Evolutionary conservation across 2,329 filamentous ascomycete species (phyloP).

Genomic region (Xylaria polymorpha): DNA sequence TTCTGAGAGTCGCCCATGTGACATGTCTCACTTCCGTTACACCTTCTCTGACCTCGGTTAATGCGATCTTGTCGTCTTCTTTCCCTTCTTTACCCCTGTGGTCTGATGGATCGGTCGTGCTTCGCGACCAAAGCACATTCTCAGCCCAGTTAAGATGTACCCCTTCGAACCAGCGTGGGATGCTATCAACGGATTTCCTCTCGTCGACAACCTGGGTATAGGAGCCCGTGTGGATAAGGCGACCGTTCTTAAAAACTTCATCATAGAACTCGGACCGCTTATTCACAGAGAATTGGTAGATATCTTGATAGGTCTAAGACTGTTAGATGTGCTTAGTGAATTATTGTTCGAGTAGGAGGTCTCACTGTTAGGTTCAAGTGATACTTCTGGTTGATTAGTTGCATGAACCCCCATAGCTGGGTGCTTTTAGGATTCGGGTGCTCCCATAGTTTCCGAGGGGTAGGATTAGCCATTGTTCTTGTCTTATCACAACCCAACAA

Average conservation of each 20-base stretch:
- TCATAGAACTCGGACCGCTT: conserved; percentile 73
- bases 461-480: conserved; percentile 37
- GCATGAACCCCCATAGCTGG: conserved; percentile 74
- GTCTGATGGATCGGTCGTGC: conserved; percentile 55
- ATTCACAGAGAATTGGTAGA: conserved; percentile 76
- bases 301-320: conserved; percentile 71
- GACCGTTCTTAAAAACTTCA: conserved; percentile 69
- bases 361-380: conserved; percentile 68
- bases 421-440: conserved; percentile 71
- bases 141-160: conserved; percentile 81
- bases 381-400: conserved; percentile 69
- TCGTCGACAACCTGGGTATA: conserved; percentile 75
- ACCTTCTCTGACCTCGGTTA: conserved; percentile 79
- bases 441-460: conserved; percentile 75
- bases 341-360: background rate
- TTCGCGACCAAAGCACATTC: conserved; percentile 76
- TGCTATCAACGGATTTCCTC: conserved; percentile 72
- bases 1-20: conserved; percentile 75
- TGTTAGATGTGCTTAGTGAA: conserved; percentile 17
- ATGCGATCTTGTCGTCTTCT: conserved; percentile 75
- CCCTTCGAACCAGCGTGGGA: conserved; percentile 83
- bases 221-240: conserved; percentile 71
- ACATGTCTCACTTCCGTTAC: conserved; percentile 65
- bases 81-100: conserved; percentile 68
- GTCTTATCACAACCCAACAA: background rate